These are phyloP conservation scores for Nicotiana tomentosiformis DNA, from an alignment of 257 asterid species.

Conservation along the genomic window DNA sequence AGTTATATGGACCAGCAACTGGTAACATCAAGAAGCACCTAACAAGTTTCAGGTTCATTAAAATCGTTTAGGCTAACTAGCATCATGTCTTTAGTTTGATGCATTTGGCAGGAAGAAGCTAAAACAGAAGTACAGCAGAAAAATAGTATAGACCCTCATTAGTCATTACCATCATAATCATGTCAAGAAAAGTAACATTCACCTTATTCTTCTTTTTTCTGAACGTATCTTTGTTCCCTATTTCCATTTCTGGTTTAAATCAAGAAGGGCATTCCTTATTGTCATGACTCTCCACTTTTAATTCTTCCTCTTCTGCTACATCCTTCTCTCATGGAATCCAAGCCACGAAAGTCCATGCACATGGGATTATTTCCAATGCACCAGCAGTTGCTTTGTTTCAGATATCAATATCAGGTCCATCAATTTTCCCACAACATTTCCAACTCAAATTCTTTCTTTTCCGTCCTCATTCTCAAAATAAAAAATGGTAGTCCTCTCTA, in stretches of 20 bases:
- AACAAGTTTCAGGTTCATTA: too few relatives aligned
- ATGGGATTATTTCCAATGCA: slow-evolving; percentile 61
- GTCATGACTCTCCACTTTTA: slow-evolving; percentile 59
- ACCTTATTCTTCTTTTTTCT: slow-evolving; percentile 36
- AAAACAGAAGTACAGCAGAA: slow-evolving; percentile 17
- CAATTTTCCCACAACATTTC: slow-evolving; percentile 48
- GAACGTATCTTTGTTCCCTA: slow-evolving; percentile 18
- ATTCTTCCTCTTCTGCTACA: slow-evolving; percentile 22
- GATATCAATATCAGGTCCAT: slow-evolving; percentile 42
- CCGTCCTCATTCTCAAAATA: slow-evolving; percentile 16
- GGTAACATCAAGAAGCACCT: not conserved
- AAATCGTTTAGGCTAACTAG: too few relatives aligned
- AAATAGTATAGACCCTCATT: slow-evolving; percentile 6
- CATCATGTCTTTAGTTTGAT: not conserved
- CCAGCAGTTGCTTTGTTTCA: slow-evolving; percentile 32
- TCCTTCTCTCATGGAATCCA: slow-evolving; percentile 54
- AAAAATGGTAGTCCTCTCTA: slow-evolving; percentile 32
- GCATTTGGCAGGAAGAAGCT: slow-evolving; percentile 20
- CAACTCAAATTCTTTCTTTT: slow-evolving; percentile 41
- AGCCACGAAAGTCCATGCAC: slow-evolving; percentile 47
- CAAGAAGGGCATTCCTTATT: slow-evolving; percentile 55
- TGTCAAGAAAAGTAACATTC: slow-evolving; percentile 30
- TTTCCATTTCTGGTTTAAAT: slow-evolving; percentile 39
- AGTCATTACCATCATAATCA: slow-evolving; percentile 21
- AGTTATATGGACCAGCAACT: not conserved